These are phyloP conservation scores for Suillus paluster DNA, from an alignment of 768 basidiomycete genomes.

Conservation along the genomic window DNA sequence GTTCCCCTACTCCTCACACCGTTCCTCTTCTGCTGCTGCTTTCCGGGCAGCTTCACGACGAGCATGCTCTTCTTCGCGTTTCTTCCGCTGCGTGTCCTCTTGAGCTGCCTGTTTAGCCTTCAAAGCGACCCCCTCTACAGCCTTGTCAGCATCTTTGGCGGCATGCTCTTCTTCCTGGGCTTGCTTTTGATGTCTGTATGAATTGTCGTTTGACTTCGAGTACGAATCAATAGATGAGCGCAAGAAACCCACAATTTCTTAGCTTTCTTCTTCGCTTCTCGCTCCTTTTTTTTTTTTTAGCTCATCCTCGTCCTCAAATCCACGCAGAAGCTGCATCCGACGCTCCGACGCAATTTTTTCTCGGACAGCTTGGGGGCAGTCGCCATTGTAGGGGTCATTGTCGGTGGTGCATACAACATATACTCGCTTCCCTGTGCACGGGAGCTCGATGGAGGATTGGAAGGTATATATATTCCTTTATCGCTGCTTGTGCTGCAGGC, in stretches of 20 bases:
- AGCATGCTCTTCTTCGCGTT: slow-evolving; percentile 85
- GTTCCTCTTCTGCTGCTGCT: slow-evolving; percentile 81
- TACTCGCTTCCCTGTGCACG: slow-evolving; percentile 92
- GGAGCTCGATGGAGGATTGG: slow-evolving; percentile 65
- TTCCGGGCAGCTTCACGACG: slow-evolving; percentile 78
- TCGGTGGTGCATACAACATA: slow-evolving; percentile 64
- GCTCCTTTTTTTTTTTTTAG: slow-evolving; percentile 78
- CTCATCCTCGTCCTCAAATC: slow-evolving; percentile 96
- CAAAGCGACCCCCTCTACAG: slow-evolving; percentile 80
- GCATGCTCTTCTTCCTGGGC: slow-evolving; percentile 93
- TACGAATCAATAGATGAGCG: slow-evolving; percentile 12
- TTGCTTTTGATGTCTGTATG: slow-evolving; percentile 80
- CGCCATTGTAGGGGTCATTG: slow-evolving; percentile 39
- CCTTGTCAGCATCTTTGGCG: slow-evolving; percentile 80
- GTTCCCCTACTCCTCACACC: slow-evolving; percentile 82
- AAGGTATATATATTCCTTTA: slow-evolving; percentile 41
- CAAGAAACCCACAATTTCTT: slow-evolving; percentile 79
- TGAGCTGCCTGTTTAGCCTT: slow-evolving; percentile 77
- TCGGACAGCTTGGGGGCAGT: slow-evolving; percentile 83
- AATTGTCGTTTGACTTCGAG: slow-evolving; percentile 13
- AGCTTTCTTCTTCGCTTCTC: slow-evolving; percentile 98
- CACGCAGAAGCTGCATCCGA: slow-evolving; percentile 89
- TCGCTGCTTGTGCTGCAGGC: slow-evolving; percentile 45
- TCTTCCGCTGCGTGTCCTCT: slow-evolving; percentile 82
- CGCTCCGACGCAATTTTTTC: slow-evolving; percentile 97